Evolutionary conservation across 2,329 filamentous ascomycete species (phyloP).

Genomic region (Graphilbum ipis-grandicollis): DNA sequence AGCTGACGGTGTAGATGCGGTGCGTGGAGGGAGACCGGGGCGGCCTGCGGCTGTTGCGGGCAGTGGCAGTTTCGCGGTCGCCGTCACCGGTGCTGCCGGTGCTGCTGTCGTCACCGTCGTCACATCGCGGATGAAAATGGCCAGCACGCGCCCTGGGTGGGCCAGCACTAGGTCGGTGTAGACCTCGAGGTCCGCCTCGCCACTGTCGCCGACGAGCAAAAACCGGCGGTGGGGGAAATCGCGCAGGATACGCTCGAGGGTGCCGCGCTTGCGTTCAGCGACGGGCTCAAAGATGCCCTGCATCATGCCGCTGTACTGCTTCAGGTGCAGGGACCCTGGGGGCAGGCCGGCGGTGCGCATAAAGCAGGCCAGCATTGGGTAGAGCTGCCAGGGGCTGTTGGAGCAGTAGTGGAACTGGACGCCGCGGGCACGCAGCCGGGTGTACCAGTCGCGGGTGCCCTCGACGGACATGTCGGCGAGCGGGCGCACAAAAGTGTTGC

Average conservation of each 20-base stretch:
- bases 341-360: constrained; percentile 70
- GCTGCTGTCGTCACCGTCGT: too few relatives aligned
- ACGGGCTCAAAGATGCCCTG: constrained; percentile 97
- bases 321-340: constrained; percentile 79
- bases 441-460: constrained; percentile 85
- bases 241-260: constrained; percentile 64
- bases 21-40: constrained; percentile 1
- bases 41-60: not conserved
- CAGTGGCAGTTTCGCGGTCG: too few relatives aligned
- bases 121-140: constrained; percentile 88
- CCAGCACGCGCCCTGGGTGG: constrained; percentile 68
- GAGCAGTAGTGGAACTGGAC: constrained; percentile 93
- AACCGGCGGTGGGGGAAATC: constrained; percentile 88
- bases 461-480: constrained; percentile 65
- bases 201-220: constrained; percentile 84
- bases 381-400: constrained; percentile 98
- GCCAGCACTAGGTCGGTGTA: constrained; percentile 85
- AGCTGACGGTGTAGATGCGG: constrained; percentile 19
- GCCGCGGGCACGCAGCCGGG: constrained; percentile 55
- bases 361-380: constrained; percentile 71
- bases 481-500: constrained; percentile 86
- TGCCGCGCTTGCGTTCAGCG: constrained; percentile 81
- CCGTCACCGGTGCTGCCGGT: too few relatives aligned
- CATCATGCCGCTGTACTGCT: constrained; percentile 92
- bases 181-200: constrained; percentile 90